A percentile compares a stretch with the other conserved stretches of the same genome.
Evolutionary conservation across 768 basidiomycete genomes (phyloP).

Genomic region (Mycena alexandri): DNA sequence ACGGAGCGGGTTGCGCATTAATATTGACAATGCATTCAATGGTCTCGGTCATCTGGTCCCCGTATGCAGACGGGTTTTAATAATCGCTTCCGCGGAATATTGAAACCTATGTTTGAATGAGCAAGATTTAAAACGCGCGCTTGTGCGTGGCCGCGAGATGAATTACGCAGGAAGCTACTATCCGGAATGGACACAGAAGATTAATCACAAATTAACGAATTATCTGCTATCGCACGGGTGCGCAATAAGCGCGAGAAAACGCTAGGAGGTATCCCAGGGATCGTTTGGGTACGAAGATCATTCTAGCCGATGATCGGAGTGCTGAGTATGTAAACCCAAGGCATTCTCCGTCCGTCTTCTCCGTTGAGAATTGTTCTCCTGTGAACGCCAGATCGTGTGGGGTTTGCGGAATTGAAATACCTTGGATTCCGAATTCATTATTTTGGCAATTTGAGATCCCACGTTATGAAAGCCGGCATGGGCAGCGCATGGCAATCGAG

Average conservation of each 20-base stretch:
- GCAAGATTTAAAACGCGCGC: background rate
- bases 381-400: background rate
- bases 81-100: conserved; percentile 22
- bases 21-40: background rate
- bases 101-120: background rate
- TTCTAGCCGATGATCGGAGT: conserved; percentile 19
- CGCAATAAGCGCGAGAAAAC: background rate
- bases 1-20: background rate
- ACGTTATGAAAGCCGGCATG: conserved; percentile 25
- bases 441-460: background rate
- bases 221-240: conserved; percentile 22
- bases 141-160: background rate
- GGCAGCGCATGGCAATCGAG: conserved; percentile 24
- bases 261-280: background rate
- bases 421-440: too few species aligned
- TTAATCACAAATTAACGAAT: conserved; percentile 30
- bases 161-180: background rate
- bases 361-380: background rate
- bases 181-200: conserved; percentile 5
- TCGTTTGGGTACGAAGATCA: conserved; percentile 3
- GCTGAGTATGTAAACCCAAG: conserved; percentile 3
- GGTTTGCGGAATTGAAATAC: conserved; percentile 9
- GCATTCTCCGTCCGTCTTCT: background rate
- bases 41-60: too few species aligned
- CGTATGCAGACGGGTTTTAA: conserved; percentile 1